phyloP scores from a whole-genome alignment of 441 rosid genomes.

The Eugenia klotzschiana region DNA sequence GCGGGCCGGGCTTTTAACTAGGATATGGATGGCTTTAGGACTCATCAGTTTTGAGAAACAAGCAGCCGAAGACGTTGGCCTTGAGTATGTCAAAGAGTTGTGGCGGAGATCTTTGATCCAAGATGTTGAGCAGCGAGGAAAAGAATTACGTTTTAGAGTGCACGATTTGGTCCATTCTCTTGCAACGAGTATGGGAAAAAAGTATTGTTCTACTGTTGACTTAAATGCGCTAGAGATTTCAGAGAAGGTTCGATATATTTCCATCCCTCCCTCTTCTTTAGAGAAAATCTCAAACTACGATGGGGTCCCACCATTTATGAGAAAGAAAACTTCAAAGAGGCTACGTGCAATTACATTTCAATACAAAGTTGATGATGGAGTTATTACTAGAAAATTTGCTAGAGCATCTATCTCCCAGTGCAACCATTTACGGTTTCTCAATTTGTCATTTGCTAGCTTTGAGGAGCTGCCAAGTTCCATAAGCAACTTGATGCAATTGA shows the following conservation, averaged over 20 bases:
- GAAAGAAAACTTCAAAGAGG: not conserved
- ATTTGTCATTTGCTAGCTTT: not conserved
- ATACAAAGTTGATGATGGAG: not conserved
- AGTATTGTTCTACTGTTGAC: not conserved
- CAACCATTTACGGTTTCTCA: accelerated
- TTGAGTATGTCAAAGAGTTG: not conserved
- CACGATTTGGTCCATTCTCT: not conserved
- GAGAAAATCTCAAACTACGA: not conserved
- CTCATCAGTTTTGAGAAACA: not conserved
- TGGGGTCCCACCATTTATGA: not conserved
- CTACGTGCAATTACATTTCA: accelerated
- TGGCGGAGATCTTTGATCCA: not conserved
- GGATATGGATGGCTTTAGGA: not conserved
- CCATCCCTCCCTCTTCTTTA: not conserved
- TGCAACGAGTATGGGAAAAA: not conserved
- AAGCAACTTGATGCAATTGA: not conserved
- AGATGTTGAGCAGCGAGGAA: not conserved
- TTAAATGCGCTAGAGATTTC: not conserved
- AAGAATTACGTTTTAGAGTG: not conserved
- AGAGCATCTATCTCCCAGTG: not conserved
- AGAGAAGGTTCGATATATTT: not conserved
- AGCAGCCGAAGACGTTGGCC: not conserved
- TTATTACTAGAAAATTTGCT: not conserved
- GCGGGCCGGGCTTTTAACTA: accelerated
- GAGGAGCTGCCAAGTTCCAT: not conserved